phyloP scores from a whole-genome alignment of 2,329 filamentous ascomycete species.

The Ophiocordyceps camponoti-floridani region DNA sequence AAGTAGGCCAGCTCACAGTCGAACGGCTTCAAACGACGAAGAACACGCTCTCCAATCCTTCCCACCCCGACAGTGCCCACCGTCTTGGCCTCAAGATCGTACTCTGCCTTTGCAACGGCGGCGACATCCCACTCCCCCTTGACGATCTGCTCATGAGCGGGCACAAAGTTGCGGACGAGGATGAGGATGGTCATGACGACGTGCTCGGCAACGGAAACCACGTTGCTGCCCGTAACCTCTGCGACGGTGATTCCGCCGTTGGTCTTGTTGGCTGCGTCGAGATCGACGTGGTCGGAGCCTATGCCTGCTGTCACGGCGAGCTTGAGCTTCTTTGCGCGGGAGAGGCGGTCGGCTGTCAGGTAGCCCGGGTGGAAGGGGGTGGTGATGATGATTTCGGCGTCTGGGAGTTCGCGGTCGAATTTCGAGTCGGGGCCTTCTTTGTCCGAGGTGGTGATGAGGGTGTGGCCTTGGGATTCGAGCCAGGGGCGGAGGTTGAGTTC shows the following conservation, averaged over 20 bases:
- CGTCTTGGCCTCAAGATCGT: conserved; percentile 90
- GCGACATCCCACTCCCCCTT: conserved; percentile 90
- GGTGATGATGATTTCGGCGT: conserved; percentile 97
- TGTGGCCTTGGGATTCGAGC: conserved; percentile 95
- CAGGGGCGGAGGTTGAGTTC: conserved; percentile 94
- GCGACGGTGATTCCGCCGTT: conserved; percentile 95
- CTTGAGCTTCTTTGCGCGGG: conserved; percentile 98
- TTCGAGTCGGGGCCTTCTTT: conserved; percentile 88
- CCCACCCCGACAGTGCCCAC: conserved; percentile 95
- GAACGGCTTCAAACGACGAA: conserved; percentile 88
- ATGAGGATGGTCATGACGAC: conserved; percentile 97
- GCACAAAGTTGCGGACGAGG: conserved; percentile 95
- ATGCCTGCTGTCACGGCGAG: conserved; percentile 93
- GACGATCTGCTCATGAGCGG: conserved; percentile 85
- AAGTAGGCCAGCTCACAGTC: conserved; percentile 99
- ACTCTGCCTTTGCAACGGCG: conserved; percentile 94
- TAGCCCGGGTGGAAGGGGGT: conserved; percentile 98
- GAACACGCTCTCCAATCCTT: conserved; percentile 93
- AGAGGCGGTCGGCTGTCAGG: conserved; percentile 87
- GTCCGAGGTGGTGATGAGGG: conserved; percentile 89
- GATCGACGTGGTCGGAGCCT: conserved; percentile 94
- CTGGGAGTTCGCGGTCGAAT: conserved; percentile 90
- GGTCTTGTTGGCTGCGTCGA: conserved; percentile 93
- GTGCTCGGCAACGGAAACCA: conserved; percentile 96
- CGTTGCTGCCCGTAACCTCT: conserved; percentile 95